Evolutionary conservation across 768 basidiomycete species (phyloP).

Genomic region (Kondoa malvinella): DNA sequence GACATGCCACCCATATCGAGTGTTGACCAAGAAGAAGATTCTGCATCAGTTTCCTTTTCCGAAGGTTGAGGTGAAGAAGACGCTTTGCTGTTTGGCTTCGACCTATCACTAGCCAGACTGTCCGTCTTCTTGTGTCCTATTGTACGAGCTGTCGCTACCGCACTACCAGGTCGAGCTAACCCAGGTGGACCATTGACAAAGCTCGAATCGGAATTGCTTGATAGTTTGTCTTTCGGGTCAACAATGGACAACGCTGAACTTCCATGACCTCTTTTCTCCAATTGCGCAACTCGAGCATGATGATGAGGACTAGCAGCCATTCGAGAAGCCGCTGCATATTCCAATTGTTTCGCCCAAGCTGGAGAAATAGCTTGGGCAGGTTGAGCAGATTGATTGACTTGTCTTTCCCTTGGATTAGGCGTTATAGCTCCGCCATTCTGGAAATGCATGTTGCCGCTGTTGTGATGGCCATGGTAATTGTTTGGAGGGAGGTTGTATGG

Average conservation of each 20-base stretch:
- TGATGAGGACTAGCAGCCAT: conserved; percentile 77
- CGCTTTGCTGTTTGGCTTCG: conserved; percentile 3
- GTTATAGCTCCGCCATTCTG: not conserved
- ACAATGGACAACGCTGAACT: conserved; percentile 82
- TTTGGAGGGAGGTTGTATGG: not conserved
- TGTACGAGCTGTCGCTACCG: conserved; percentile 3
- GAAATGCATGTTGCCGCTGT: not conserved
- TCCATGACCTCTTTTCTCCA: conserved; percentile 70
- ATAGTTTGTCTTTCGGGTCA: conserved; percentile 43
- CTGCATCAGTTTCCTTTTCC: conserved; percentile 14
- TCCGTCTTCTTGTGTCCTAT: conserved; percentile 11
- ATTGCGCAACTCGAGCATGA: conserved; percentile 82
- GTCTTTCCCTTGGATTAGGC: not conserved
- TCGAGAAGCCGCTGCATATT: conserved; percentile 50
- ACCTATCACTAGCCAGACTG: conserved; percentile 11
- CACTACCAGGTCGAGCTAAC: conserved; percentile 3
- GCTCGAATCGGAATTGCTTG: conserved; percentile 14
- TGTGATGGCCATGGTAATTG: conserved; percentile 6
- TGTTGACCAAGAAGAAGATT: conserved; percentile 47
- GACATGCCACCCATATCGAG: conserved; percentile 92
- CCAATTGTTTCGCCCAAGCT: conserved; percentile 25
- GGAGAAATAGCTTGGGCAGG: conserved; percentile 15
- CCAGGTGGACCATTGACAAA: conserved; percentile 7
- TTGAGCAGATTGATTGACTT: conserved; percentile 6
- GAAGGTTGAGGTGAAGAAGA: not conserved